phyloP scores from a whole-genome alignment of 352 stramenopile species.

The Pythium brachiatum region DNA sequence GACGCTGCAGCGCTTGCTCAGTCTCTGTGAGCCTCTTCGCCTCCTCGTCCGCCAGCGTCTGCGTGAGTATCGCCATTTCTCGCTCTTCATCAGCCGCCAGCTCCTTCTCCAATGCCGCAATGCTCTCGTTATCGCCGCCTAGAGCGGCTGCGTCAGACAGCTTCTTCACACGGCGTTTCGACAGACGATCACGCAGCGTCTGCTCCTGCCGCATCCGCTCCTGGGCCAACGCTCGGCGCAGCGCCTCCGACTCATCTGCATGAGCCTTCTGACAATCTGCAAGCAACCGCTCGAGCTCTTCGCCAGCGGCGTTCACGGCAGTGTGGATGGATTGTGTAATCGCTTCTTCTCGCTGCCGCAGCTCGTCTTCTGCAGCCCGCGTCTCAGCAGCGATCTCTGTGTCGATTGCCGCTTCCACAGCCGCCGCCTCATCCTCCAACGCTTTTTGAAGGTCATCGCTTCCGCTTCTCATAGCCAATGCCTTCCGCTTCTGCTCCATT shows the following conservation, averaged over 20 bases:
- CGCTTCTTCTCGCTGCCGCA: slow-evolving; percentile 2
- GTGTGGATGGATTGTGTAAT: neutral
- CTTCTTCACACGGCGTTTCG: slow-evolving; percentile 8
- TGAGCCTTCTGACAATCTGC: slow-evolving; percentile 10
- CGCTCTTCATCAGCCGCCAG: slow-evolving; percentile 5
- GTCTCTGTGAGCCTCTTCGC: slow-evolving; percentile 9
- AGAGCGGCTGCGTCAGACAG: neutral
- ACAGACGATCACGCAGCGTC: slow-evolving; percentile 13
- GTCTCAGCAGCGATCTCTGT: neutral
- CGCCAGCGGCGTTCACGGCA: neutral
- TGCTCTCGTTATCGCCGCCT: neutral
- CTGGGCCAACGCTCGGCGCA: slow-evolving; percentile 7
- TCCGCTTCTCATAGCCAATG: slow-evolving; percentile 4
- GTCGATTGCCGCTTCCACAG: slow-evolving; percentile 4
- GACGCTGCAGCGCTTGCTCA: slow-evolving; percentile 30
- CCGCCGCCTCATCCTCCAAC: slow-evolving; percentile 1
- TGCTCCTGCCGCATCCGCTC: slow-evolving; percentile 15
- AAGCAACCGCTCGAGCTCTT: slow-evolving; percentile 15
- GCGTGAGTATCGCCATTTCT: slow-evolving; percentile 1
- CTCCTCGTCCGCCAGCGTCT: slow-evolving; percentile 13
- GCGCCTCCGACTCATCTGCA: slow-evolving; percentile 4
- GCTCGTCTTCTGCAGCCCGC: neutral
- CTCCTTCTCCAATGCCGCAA: slow-evolving; percentile 3
- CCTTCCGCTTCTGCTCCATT: slow-evolving; percentile 15
- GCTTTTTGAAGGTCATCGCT: neutral